Conservation (phyloP, 768 basidiomycete genomes). For the Russula sp. region DNA sequence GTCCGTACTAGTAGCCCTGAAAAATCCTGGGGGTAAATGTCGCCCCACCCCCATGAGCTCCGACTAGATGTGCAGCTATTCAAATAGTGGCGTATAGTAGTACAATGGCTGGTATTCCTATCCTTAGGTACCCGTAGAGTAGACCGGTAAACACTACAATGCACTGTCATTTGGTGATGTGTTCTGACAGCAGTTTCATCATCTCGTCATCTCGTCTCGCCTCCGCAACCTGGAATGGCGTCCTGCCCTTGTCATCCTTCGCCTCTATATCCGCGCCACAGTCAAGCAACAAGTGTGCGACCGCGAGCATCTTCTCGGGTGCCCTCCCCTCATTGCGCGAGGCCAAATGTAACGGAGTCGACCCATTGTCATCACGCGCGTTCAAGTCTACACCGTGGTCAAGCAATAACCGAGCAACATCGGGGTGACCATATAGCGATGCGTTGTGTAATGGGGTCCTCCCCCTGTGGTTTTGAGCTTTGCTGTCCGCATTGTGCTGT, state of each 20-base stretch:
- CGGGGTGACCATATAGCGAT: background rate
- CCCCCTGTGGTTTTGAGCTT: constrained; percentile 25
- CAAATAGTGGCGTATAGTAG: too few species aligned
- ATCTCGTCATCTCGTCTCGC: background rate
- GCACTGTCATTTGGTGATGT: background rate
- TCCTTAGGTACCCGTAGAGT: background rate
- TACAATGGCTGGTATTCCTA: too few species aligned
- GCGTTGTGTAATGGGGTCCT: background rate
- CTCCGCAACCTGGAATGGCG: background rate
- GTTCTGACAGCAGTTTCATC: background rate
- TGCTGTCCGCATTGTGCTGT: background rate
- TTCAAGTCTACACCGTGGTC: background rate
- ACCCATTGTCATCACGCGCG: background rate
- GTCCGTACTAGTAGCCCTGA: too few species aligned
- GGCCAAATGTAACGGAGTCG: background rate
- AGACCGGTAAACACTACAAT: too few species aligned
- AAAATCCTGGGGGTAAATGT: too few species aligned
- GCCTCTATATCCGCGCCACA: background rate
- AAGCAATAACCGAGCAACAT: background rate
- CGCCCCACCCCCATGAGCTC: too few species aligned
- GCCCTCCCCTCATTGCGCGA: too few species aligned
- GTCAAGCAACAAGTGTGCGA: background rate
- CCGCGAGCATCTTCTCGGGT: background rate
- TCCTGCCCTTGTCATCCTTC: background rate
- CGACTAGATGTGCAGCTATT: too few species aligned